Base-by-base conservation (phyloP, 1,284 basidiomycete species). In the Gymnopus androsaceus region DNA sequence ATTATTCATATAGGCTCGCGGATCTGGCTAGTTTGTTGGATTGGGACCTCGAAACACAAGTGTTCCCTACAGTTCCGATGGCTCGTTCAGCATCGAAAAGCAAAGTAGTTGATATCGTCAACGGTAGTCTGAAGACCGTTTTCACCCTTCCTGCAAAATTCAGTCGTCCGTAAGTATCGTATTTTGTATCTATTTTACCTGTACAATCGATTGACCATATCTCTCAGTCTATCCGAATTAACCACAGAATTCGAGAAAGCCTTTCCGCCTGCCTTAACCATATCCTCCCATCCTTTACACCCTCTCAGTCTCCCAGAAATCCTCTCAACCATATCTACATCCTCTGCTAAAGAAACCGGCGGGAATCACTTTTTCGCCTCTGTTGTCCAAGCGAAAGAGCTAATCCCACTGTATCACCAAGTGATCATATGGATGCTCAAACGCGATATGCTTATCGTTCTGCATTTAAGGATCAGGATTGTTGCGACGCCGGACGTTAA, bases 351-450 rank as follows among this genome's bases (percentile, higher is more conserved):
- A 60, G 78, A 81, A 63, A 77, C 72, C 12, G 80, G 83, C 37
- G 33, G 48, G 7, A 86, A 78, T 69, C 89, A 80, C 66, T 90
- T 91, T 67, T 95, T 90, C 70, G 85, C 84, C n/a, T 81, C 84
- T 4, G 83, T 92, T 30, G 87, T 92, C 15, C 77, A 81, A 50
- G 75, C 78, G 23, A 85, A 87, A 61, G 86, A 90, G 28, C 73
- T 81, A 17, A 81, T 94, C 28, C 77, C 83, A 14, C 71, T 86
- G 40, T 96, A 92, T 67, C 81, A 90, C 55, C 85, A 92, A 38
- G 89, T 95, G 34, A 83, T 98, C n/a, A 73, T 90, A 42, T 99
- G 95, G 95, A 84, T 98, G 75, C 79, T 99, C 36, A 89, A 92
- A 61, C 84, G 87, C 49, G 92, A 93, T 63, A 80, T 98, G 57